Percentiles rank a stretch among this genome's conserved stretches.
Evolutionary conservation across 768 basidiomycete species (phyloP).

Genomic region (Galerina sulciceps): DNA sequence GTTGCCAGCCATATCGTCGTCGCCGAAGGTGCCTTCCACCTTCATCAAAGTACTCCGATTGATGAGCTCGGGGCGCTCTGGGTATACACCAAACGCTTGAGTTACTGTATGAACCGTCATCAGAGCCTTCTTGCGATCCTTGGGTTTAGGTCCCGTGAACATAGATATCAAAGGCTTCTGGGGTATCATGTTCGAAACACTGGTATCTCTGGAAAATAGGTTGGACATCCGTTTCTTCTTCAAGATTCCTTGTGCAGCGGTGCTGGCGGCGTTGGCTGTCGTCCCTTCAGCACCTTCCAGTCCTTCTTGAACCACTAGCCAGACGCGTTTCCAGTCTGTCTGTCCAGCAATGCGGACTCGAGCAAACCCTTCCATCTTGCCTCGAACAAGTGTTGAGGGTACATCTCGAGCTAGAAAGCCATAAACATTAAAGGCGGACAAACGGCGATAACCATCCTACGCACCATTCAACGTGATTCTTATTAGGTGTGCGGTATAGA

Average conservation of each 20-base stretch:
- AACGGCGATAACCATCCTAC: constrained; percentile 12
- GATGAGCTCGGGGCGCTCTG: constrained; percentile 93
- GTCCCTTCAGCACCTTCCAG: constrained; percentile 31
- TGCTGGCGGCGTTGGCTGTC: constrained; percentile 25
- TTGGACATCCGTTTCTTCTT: constrained; percentile 69
- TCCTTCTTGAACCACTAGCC: constrained; percentile 73
- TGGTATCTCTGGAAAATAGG: constrained; percentile 60
- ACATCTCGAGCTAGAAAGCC: constrained; percentile 46
- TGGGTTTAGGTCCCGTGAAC: constrained; percentile 66
- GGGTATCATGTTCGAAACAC: constrained; percentile 29
- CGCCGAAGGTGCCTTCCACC: constrained; percentile 82
- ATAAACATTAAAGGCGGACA: constrained; percentile 4
- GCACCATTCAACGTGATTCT: constrained; percentile 66
- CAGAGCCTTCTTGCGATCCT: constrained; percentile 74
- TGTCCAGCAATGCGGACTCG: constrained; percentile 93
- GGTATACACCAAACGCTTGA: constrained; percentile 94
- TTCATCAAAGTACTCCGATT: constrained; percentile 90
- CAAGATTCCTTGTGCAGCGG: constrained; percentile 17
- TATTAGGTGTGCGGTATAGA: constrained; percentile 94
- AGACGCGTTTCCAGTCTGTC: constrained; percentile 93
- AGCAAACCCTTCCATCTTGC: constrained; percentile 91
- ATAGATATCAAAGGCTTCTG: constrained; percentile 53
- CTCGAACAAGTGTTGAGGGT: constrained; percentile 66
- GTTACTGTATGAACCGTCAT: constrained; percentile 72
- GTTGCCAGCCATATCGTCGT: constrained; percentile 67